Conservation (phyloP, 2,329 filamentous ascomycete genomes). For the Scedosporium aurantiacum region DNA sequence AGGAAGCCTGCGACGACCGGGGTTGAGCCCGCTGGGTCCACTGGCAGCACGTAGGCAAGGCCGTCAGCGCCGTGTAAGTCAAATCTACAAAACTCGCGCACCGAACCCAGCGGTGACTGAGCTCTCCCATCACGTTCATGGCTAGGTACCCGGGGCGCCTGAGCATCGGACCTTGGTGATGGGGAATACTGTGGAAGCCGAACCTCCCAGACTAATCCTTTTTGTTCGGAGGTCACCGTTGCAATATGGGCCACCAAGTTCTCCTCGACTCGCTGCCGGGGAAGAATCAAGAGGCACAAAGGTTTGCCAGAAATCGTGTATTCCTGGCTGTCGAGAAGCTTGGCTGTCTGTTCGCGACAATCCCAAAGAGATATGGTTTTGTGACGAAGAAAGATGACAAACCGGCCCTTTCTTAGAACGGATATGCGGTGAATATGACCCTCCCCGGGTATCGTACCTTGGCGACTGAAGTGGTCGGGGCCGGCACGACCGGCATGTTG, state of each 20-base stretch:
- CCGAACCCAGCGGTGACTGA: conserved; percentile 13
- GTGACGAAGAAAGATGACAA: conserved; percentile 70
- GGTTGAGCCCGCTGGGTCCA: conserved; percentile 72
- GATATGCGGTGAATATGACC: conserved; percentile 73
- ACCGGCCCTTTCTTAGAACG: conserved; percentile 64
- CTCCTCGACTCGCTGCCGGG: conserved; percentile 44
- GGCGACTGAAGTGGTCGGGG: conserved; percentile 42
- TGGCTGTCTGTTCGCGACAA: conserved; percentile 48
- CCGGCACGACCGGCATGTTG: not conserved
- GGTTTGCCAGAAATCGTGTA: conserved; percentile 50
- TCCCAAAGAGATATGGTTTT: conserved; percentile 69
- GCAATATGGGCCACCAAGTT: conserved; percentile 58
- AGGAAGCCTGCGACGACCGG: conserved; percentile 66
- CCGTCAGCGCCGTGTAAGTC: conserved; percentile 49
- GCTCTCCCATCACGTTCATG: not conserved
- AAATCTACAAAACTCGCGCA: conserved; percentile 62
- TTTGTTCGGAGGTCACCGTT: conserved; percentile 69
- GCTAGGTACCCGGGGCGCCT: no score
- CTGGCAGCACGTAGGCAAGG: conserved; percentile 60
- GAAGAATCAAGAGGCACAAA: conserved; percentile 68
- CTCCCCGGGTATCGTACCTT: conserved; percentile 55
- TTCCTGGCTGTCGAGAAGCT: conserved; percentile 41
- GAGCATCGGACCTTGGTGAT: conserved; percentile 6
- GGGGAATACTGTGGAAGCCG: conserved; percentile 40
- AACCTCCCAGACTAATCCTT: conserved; percentile 74